A percentile compares a stretch with the other conserved stretches of the same genome.
Conservation (phyloP, 805 yeast genomes). For the Saccharomycopsis schoenii region DNA sequence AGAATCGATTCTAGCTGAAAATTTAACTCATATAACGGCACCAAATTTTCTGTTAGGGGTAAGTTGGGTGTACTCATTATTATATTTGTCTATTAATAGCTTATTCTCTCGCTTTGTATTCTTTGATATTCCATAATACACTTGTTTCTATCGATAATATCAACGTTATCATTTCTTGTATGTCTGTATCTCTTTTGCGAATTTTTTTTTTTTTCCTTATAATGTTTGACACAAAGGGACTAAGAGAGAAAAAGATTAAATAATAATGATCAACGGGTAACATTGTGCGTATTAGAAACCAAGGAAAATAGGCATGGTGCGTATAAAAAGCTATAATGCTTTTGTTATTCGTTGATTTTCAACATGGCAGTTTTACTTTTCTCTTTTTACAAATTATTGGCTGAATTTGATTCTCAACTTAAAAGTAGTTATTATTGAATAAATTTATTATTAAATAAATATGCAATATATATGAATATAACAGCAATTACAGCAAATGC, state of each 20-base stretch:
- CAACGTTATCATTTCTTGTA: background rate
- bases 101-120: background rate
- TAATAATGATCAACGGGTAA: background rate
- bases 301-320: no score
- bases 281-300: background rate
- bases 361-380: background rate
- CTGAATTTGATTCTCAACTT: no score
- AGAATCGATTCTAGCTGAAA: slow-evolving; percentile 12
- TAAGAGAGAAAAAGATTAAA: no score
- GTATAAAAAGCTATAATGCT: no score
- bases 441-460: no score
- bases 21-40: slow-evolving; percentile 14
- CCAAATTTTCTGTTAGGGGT: slow-evolving; percentile 17
- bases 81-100: background rate
- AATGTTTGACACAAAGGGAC: background rate
- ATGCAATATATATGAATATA: no score
- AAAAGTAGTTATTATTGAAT: no score
- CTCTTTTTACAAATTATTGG: no score
- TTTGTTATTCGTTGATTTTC: background rate
- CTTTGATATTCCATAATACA: background rate
- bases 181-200: background rate
- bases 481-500: background rate
- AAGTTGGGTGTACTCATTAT: slow-evolving; percentile 17
- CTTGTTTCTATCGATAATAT: background rate
- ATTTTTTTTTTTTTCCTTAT: background rate